Base-by-base conservation (phyloP, 352 stramenopile genomes). In the Pythium biforme region DNA sequence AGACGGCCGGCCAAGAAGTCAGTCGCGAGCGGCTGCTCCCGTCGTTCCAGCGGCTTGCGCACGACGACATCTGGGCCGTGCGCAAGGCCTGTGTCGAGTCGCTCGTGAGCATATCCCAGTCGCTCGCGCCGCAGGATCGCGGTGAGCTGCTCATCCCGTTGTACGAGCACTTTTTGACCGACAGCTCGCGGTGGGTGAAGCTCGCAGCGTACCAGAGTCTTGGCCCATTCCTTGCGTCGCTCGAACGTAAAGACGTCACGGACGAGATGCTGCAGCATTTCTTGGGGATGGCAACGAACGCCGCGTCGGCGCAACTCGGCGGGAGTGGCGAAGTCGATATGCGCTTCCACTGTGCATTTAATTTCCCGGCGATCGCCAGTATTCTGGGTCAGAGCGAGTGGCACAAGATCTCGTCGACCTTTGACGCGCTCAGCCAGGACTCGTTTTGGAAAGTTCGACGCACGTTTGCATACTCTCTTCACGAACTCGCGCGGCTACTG, bases 11-110 rank as follows among this genome's bases (percentile, higher is more conserved):
- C 6, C 69, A 71, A 17, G 75, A 88, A 34, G 61, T 95, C 22
- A 95, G 89, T 40, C 80, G 83, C 40, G 86, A 96, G 45, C 77
- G 90, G 17, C 72, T 98, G 9, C 64, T 99, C 17, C 94, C 95
- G 5, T 86, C 90, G 1, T 98, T 98, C 76, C 77, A 94, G 53
- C 62, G 77, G 40, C 81, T 98, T 0, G 88, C 86, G n/a, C 86
- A 85, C 19, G 95, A 99, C 71, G 92, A 98, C 64, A 97, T 98
- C 51, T 98, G 94, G 75, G 86, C 90, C 29, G 93, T 98, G 22
- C 88, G 93, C 6, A 97, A 97, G 68, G 89, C 92, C 2, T 98
- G 92, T 59, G 92, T 91, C 1, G 93, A 98, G 75, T 94, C 78
- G 43, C 66, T 98, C 22, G 89, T 96, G 20, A 79, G 81, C 52